Evolutionary conservation across 768 basidiomycete genomes (phyloP).

Genomic region (Clitopilus passeckerianus): DNA sequence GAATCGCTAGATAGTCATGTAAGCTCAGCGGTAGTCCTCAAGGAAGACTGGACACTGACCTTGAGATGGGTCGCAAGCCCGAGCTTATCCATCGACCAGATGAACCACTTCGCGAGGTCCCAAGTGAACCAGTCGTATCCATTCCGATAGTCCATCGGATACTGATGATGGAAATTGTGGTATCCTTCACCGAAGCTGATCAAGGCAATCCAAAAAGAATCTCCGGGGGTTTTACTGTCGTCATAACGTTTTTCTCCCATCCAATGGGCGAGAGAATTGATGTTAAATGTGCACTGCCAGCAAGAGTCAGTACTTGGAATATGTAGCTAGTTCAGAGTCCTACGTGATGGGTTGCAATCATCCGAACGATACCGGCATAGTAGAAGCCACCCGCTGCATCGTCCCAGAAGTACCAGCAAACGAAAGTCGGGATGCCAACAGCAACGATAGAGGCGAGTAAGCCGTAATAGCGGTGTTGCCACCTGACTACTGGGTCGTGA

Average conservation of each 20-base stretch:
- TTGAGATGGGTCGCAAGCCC: slow-evolving; percentile 73
- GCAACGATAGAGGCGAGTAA: slow-evolving; percentile 64
- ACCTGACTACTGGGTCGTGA: slow-evolving; percentile 73
- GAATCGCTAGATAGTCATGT: slow-evolving; percentile 28
- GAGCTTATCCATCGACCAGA: slow-evolving; percentile 51
- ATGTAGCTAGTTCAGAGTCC: slow-evolving; percentile 18
- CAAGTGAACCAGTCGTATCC: slow-evolving; percentile 94
- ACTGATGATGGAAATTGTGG: slow-evolving; percentile 97
- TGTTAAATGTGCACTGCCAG: slow-evolving; percentile 85
- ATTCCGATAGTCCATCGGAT: slow-evolving; percentile 96
- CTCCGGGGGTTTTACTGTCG: slow-evolving; percentile 90
- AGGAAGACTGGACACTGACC: slow-evolving; percentile 20
- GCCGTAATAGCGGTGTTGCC: slow-evolving; percentile 85
- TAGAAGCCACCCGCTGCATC: slow-evolving; percentile 84
- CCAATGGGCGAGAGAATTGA: slow-evolving; percentile 97
- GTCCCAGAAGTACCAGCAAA: slow-evolving; percentile 80
- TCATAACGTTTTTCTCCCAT: slow-evolving; percentile 90
- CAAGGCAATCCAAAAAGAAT: slow-evolving; percentile 85
- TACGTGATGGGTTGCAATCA: slow-evolving; percentile 86
- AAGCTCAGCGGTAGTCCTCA: not conserved
- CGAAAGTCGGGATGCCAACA: slow-evolving; percentile 66
- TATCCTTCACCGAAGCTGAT: slow-evolving; percentile 95
- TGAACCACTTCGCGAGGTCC: slow-evolving; percentile 92
- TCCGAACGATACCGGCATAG: slow-evolving; percentile 74
- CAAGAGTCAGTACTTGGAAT: slow-evolving; percentile 1